These are phyloP conservation scores for Cyclocybe aegerita DNA, from an alignment of 768 basidiomycete genomes.

Conservation along the genomic window DNA sequence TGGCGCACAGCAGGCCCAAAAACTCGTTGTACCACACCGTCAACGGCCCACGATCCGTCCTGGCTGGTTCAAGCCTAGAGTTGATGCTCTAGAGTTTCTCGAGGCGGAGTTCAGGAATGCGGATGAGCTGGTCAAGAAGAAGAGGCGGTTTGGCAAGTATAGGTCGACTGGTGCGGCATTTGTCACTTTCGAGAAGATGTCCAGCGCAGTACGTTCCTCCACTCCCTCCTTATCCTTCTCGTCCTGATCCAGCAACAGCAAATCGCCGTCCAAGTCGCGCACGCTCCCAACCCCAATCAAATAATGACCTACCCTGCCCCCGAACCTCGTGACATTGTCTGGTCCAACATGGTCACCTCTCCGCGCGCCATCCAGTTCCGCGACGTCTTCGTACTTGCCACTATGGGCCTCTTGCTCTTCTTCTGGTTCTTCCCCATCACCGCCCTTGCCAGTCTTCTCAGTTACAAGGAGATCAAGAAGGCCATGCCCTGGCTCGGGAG, in stretches of 20 bases:
- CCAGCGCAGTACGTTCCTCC: slow-evolving; percentile 61
- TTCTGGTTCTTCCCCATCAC: slow-evolving; percentile 94
- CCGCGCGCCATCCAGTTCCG: slow-evolving; percentile 58
- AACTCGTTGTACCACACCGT: slow-evolving; percentile 73
- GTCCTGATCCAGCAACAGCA: slow-evolving; percentile 46
- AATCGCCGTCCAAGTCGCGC: slow-evolving; percentile 84
- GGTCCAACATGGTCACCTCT: slow-evolving; percentile 84
- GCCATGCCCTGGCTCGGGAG: slow-evolving; percentile 82
- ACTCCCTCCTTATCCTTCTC: not conserved
- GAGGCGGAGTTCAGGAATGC: slow-evolving; percentile 77
- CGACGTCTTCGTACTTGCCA: slow-evolving; percentile 65
- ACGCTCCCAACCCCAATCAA: slow-evolving; percentile 66
- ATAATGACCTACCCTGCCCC: slow-evolving; percentile 77
- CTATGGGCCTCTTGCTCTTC: slow-evolving; percentile 76
- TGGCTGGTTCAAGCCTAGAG: slow-evolving; percentile 69
- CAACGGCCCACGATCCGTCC: slow-evolving; percentile 75
- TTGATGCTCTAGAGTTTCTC: slow-evolving; percentile 89
- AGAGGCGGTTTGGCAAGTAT: slow-evolving; percentile 71
- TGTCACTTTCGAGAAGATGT: slow-evolving; percentile 96
- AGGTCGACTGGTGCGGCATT: slow-evolving; percentile 85
- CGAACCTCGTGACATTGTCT: slow-evolving; percentile 94
- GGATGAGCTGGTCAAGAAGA: slow-evolving; percentile 79
- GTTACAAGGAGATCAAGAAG: slow-evolving; percentile 92
- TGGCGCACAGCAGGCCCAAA: slow-evolving; percentile 41
- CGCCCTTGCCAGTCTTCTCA: slow-evolving; percentile 81